These are phyloP conservation scores for Aspergillus biplanus DNA, from an alignment of 495 filamentous ascomycete species.

Conservation along the genomic window DNA sequence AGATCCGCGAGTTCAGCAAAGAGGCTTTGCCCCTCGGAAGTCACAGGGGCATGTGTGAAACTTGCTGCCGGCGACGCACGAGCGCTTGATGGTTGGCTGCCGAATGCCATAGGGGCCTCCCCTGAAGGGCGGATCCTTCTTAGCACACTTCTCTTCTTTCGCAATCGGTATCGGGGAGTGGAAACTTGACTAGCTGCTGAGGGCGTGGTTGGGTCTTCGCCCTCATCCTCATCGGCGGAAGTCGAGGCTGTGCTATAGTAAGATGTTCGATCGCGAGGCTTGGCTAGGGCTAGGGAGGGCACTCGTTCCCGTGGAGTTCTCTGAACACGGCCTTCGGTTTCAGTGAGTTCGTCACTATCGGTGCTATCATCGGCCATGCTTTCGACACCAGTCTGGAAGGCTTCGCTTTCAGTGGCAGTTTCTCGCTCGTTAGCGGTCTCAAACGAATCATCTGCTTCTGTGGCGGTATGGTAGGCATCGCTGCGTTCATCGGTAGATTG, in stretches of 20 bases:
- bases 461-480: slow-evolving; percentile 84
- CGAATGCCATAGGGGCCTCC: slow-evolving; percentile 60
- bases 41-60: slow-evolving; percentile 49
- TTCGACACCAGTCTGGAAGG: slow-evolving; percentile 90
- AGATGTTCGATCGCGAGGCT: slow-evolving; percentile 63
- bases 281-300: slow-evolving; percentile 45
- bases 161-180: slow-evolving; percentile 70
- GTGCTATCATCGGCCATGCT: slow-evolving; percentile 78
- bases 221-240: slow-evolving; percentile 77
- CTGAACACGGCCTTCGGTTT: slow-evolving; percentile 72
- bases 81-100: slow-evolving; percentile 52
- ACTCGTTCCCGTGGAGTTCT: slow-evolving; percentile 47
- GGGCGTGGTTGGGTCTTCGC: slow-evolving; percentile 50
- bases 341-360: slow-evolving; percentile 72
- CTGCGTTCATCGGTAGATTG: slow-evolving; percentile 46
- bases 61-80: slow-evolving; percentile 55
- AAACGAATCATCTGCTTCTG: slow-evolving; percentile 83
- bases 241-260: slow-evolving; percentile 90
- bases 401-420: slow-evolving; percentile 81
- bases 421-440: slow-evolving; percentile 78
- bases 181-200: slow-evolving; percentile 63
- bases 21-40: slow-evolving; percentile 72
- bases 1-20: slow-evolving; percentile 88
- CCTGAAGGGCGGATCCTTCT: slow-evolving; percentile 67
- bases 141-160: slow-evolving; percentile 63